These are phyloP conservation scores for Diaporthe sp. DNA, from an alignment of 2,329 filamentous ascomycete species.

Conservation along the genomic window DNA sequence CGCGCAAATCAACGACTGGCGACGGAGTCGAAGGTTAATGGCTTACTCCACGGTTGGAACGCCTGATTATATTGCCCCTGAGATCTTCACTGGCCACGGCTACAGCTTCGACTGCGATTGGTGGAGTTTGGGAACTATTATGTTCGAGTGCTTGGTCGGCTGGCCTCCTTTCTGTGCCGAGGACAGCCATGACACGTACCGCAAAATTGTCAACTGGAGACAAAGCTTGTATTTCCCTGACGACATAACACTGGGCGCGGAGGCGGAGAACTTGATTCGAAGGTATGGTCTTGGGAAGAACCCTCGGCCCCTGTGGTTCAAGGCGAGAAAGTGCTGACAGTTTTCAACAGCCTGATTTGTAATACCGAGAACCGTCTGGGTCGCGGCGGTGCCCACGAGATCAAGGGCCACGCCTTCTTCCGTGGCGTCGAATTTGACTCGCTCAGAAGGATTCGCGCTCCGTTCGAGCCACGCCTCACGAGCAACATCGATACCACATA, in stretches of 20 bases:
- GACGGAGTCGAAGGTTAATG: conserved; percentile 93
- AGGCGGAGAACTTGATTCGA: conserved; percentile 92
- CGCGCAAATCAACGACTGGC: conserved; percentile 98
- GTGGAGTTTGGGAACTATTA: conserved; percentile 99
- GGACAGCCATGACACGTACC: conserved; percentile 96
- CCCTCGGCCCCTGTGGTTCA: not conserved
- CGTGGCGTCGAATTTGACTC: conserved; percentile 95
- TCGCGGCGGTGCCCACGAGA: conserved; percentile 85
- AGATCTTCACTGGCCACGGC: conserved; percentile 96
- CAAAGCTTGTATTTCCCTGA: conserved; percentile 96
- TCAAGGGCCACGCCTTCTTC: conserved; percentile 97
- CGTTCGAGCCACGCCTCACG: conserved; percentile 93
- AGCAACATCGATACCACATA: conserved; percentile 97
- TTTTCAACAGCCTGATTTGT: conserved; percentile 83
- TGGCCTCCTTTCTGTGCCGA: conserved; percentile 99
- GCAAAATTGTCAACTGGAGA: conserved; percentile 99
- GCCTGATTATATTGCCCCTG: conserved; percentile 97
- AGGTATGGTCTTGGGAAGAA: conserved; percentile 68
- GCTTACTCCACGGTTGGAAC: conserved; percentile 98
- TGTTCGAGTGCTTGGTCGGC: conserved; percentile 98
- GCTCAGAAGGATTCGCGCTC: conserved; percentile 90
- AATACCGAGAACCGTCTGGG: conserved; percentile 94
- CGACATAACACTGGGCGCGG: conserved; percentile 80
- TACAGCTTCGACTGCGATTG: conserved; percentile 98
- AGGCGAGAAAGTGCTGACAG: conserved; percentile 23